Percentiles rank a stretch among this genome's conserved stretches.
Evolutionary conservation across 139 green algal genomes (phyloP).

Genomic region (Pedinophyceae sp.): DNA sequence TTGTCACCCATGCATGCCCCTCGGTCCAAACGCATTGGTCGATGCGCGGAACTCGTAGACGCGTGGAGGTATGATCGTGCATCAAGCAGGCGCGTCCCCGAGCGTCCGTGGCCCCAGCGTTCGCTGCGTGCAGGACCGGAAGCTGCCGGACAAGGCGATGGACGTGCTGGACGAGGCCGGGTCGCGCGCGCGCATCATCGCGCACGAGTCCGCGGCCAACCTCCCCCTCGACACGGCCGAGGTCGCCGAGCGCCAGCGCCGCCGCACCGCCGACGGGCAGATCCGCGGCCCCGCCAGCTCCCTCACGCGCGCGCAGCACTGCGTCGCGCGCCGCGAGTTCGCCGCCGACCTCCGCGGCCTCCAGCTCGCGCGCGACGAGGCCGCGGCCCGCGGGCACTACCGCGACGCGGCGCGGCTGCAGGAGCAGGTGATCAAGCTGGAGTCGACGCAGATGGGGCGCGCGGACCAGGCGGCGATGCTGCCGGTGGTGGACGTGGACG

Average conservation of each 20-base stretch:
- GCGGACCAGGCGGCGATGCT: conserved; percentile 14
- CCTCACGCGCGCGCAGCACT: too few species aligned
- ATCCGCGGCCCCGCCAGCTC: too few species aligned
- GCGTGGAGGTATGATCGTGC: too few species aligned
- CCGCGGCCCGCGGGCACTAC: conserved; percentile 35
- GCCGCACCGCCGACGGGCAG: too few species aligned
- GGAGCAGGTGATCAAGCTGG: conserved; percentile 36
- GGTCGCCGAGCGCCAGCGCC: conserved; percentile 17
- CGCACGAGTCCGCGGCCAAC: conserved; percentile 39
- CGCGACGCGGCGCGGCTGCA: conserved; percentile 73
- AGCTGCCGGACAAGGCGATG: conserved; percentile 92
- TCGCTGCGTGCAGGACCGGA: too few species aligned
- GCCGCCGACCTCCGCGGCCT: not conserved
- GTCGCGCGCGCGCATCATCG: conserved; percentile 58
- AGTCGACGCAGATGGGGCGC: conserved; percentile 5
- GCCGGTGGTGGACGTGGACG: conserved; percentile 43
- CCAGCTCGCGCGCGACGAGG: not conserved
- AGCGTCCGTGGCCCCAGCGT: too few species aligned
- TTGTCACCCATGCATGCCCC: too few species aligned
- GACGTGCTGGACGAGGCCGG: conserved; percentile 97
- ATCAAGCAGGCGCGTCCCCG: too few species aligned
- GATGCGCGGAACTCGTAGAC: too few species aligned
- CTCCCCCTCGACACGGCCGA: too few species aligned
- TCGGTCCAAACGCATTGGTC: too few species aligned
- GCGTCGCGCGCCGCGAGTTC: not conserved